Base-by-base conservation (phyloP, 75 land plant species). In the Picea sitchensis region DNA sequence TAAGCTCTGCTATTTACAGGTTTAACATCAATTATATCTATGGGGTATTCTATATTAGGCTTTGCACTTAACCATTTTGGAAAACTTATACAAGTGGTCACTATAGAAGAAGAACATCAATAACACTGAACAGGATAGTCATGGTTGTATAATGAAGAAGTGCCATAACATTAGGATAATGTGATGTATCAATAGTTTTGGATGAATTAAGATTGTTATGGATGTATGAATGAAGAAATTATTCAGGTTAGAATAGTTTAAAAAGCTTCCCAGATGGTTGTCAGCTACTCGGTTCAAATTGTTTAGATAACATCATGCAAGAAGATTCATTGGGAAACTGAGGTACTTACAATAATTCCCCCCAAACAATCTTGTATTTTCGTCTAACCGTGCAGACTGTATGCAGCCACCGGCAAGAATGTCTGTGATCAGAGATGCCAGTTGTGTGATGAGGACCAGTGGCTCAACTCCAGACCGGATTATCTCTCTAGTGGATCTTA, bases 391-490 rank as follows among this genome's bases (percentile, higher is more conserved):
- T 71, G 54, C n/a, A n/a, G 54, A 7, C 56, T 41, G 54, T 65
- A n/a, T 20, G 65, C 47, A 77, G 23, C 21, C 44, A n/a, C 86
- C 87, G 44, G 86, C 87, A n/a, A 86, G 79, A 56, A 83, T 83
- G 75, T 86, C 81, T 34, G 86, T 86, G 47, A 86, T 83, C 8
- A 83, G 77, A 38, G 79, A 34, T 23, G 77, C 87, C 5, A 86
- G 23, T 62, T 83, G 86, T 21, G 82, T 80, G 38, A 83, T 61
- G 44, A 86, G 56, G 23, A 81, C 82, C 74, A 83, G 41, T 18
- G 86, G 86, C 80, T 82, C 80, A 4, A 85, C 80, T 61, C 86
- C 86, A 3, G 85, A 65, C 32, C 73, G 76, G 65, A 83, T 68
- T 14, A 85, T 59, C 32, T 85, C 85, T 23, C 86, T 78, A 36